Percentiles rank a stretch among this genome's conserved stretches.
Conservation (phyloP, 495 filamentous ascomycete species). For the Darksidea phi region DNA sequence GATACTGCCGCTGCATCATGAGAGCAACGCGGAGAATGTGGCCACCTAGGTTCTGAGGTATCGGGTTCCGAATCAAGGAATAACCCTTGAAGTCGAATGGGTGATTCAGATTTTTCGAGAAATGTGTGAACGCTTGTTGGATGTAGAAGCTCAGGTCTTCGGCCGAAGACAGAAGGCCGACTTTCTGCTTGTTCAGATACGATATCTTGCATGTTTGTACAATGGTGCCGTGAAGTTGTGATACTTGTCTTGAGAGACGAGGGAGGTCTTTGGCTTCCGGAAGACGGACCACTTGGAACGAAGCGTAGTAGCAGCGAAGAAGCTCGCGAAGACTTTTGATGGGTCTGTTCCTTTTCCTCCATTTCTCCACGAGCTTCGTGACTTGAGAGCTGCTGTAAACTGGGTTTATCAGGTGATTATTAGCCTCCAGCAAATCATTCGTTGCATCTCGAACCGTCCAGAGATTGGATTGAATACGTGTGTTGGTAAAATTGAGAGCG, state of each 20-base stretch:
- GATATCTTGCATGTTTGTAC: conserved; percentile 9
- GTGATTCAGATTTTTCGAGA: conserved; percentile 36
- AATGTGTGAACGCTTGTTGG: conserved; percentile 44
- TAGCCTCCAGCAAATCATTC: not conserved
- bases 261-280: conserved; percentile 24
- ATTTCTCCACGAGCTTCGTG: conserved; percentile 9
- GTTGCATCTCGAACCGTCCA: conserved; percentile 9
- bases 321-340: conserved; percentile 42
- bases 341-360: conserved; percentile 13
- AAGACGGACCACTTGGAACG: conserved; percentile 37
- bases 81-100: conserved; percentile 48
- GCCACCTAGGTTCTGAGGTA: conserved; percentile 43
- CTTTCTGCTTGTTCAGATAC: conserved; percentile 22
- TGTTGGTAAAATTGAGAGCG: conserved; percentile 9
- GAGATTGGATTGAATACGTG: not conserved
- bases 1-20: conserved; percentile 1
- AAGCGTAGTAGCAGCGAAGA: conserved; percentile 41
- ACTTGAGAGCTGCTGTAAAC: conserved; percentile 1
- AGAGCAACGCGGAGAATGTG: conserved; percentile 41
- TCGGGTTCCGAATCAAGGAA: conserved; percentile 43
- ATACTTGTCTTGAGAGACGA: conserved; percentile 16
- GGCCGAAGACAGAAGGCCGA: conserved; percentile 39
- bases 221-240: conserved; percentile 4
- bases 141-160: conserved; percentile 44
- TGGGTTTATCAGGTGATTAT: not conserved